These are phyloP conservation scores for Russula brevipes DNA, from an alignment of 768 basidiomycete genomes.

Conservation along the genomic window DNA sequence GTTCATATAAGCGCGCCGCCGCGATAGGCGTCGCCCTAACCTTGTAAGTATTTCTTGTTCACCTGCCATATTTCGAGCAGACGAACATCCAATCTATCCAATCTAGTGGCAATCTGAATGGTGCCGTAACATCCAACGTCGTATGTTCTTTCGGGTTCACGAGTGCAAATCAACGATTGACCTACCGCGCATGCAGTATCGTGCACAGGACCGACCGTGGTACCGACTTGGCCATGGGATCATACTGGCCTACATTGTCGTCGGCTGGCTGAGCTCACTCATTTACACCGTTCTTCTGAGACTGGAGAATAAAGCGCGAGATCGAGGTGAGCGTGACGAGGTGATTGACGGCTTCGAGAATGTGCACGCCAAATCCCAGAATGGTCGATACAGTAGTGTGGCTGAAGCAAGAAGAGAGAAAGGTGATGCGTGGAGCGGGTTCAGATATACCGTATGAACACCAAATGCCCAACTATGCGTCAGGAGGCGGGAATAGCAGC, in stretches of 20 bases:
- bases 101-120: not conserved
- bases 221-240: not conserved
- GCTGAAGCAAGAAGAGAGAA: conserved; percentile 33
- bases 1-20: not conserved
- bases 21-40: not conserved
- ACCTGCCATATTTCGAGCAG: conserved; percentile 55
- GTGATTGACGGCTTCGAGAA: conserved; percentile 39
- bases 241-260: not conserved
- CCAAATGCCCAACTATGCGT: not conserved
- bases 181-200: not conserved
- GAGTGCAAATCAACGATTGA: not conserved
- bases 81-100: conserved; percentile 39
- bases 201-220: not conserved
- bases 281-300: conserved; percentile 34
- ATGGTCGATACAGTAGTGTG: not conserved
- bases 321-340: conserved; percentile 62
- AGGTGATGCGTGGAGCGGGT: conserved; percentile 75
- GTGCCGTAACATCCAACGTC: not conserved
- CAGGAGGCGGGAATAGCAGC: not conserved
- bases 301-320: conserved; percentile 53
- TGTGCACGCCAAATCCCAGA: not conserved
- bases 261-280: not conserved
- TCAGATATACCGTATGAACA: conserved; percentile 52
- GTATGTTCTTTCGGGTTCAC: not conserved
- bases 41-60: not conserved